Conservation (phyloP, 2,329 filamentous ascomycete species). For the Pyricularia sp. region DNA sequence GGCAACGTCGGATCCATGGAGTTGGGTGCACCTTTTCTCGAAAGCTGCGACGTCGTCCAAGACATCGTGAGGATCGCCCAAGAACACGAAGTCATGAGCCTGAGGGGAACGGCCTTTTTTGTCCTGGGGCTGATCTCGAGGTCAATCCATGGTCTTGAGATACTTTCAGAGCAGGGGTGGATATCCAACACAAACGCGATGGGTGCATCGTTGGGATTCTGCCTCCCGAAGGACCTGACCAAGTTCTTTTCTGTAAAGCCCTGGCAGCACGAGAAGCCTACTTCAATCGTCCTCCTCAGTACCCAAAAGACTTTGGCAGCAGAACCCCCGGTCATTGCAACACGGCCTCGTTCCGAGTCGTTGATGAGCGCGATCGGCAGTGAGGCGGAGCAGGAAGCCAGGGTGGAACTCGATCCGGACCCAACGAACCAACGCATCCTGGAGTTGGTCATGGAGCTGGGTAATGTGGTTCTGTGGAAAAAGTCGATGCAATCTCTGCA, state of each 20-base stretch:
- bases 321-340: conserved; percentile 27
- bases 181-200: conserved; percentile 76
- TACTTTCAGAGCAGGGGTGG: conserved; percentile 82
- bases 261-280: conserved; percentile 39
- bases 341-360: conserved; percentile 24
- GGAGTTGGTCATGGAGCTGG: conserved; percentile 73
- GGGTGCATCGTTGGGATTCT: conserved; percentile 75
- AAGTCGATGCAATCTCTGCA: conserved; percentile 71
- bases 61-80: conserved; percentile 84
- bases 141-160: conserved; percentile 83
- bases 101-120: conserved; percentile 93
- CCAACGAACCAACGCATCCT: conserved; percentile 62
- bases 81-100: conserved; percentile 74
- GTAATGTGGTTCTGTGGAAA: conserved; percentile 87
- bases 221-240: conserved; percentile 65
- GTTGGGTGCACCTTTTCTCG: conserved; percentile 84
- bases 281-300: conserved; percentile 33
- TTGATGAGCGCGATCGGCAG: conserved; percentile 17
- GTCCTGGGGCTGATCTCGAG: conserved; percentile 86
- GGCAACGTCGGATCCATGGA: conserved; percentile 99
- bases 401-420: conserved; percentile 25
- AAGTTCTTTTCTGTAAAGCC: conserved; percentile 62
- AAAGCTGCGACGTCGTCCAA: conserved; percentile 76
- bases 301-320: conserved; percentile 39
- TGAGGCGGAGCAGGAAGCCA: conserved; percentile 12